Evolutionary conservation across 495 filamentous ascomycete genomes (phyloP), one percentile per base, ranked within the genome.

Genomic region (Platismatia glauca): DNA sequence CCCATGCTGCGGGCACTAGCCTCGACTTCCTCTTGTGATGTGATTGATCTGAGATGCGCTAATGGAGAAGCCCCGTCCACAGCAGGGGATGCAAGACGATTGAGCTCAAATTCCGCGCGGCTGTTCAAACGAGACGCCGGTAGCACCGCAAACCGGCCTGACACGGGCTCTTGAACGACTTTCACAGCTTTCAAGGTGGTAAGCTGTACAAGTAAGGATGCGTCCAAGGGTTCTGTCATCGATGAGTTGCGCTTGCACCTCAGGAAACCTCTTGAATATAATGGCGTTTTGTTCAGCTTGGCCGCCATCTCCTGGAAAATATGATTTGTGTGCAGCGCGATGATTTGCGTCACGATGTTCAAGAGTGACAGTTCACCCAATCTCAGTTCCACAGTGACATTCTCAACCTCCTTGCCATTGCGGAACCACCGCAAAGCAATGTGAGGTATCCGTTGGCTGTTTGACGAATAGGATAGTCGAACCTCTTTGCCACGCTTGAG

Each of bases 341-440:
- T 88, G 37, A 90, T 84, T 46, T 81, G 78, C 65, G 86, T 85
- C 53, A 97, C 70, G 27, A 95, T 81, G 20, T 71, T 65, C 68
- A 95, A 89, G 64, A 89, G 79, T 0, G 88, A 91, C 22, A 97
- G 79, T 8, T 78, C 75, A 33, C 79, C 77, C 37, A 80, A 71
- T 71, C 95, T 79, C 46, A 96, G 79, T 1, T 79, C 71, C 50
- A 97, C 80, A 31, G 81, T 73, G 34, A 76, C 72, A 63, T 86
- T 84, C 63, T 81, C 80, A 52, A 90, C 82, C 68, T 93, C 87
- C 57, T 86, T 83, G 22, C 84, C 84, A 65, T 90, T 85, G 46
- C 91, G 84, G 69, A 96, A 90, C 94, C 94, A 97, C 60, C 90
- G 84, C 48, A 94, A 70, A 22, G 75, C 81, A 34, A 97, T 71